Base-by-base conservation (phyloP, 1,284 basidiomycete genomes). In the Ustilago crameri region DNA sequence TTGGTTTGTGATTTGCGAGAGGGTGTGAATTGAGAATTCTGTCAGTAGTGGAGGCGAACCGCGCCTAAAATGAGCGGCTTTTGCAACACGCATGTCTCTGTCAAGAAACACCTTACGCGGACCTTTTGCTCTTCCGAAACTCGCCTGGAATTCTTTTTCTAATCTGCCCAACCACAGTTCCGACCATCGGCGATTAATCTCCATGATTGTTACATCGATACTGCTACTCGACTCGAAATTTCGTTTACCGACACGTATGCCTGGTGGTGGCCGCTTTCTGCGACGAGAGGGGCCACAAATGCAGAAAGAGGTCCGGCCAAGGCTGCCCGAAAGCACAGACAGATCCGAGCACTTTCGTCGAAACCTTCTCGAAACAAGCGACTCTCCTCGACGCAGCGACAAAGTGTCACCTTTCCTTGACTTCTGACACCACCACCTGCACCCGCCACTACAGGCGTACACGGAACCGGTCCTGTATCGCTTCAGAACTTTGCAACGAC, bases 41-140 rank as follows among this genome's bases (percentile, higher is more conserved):
- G 30, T 30, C 12, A 7, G 30, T 30, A 12, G 30, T 30, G 30
- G 30, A 30, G 30, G 30, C 30, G 38, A 20, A 40, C 18, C 9
- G 18, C 17, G 38, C 18, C 8, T n/a, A 20, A 23, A 23, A 10
- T 9, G 23, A 9, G 20, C 20, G 18, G 15, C 12, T 2, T 42
- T 22, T 9, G 18, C n/a, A n/a, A n/a, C n/a, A n/a, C n/a, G 41
- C 22, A 14, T 14, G 12, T 24, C 4, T 23, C 20, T 23, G 5
- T 12, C 30, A 30, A 30, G 12, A 30, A 5, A 32, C 24, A 26
- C 45, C 55, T 58, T 58, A 51, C 49, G 55, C 49, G 55, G 50
- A 47, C 47, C 46, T 49, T 57, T 38, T 10, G 9, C 24, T 17
- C 15, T 40, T 42, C 41, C 20, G 18, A 42, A 42, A 42, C 18